A percentile compares a stretch with the other conserved stretches of the same genome.
phyloP scores from a whole-genome alignment of 257 asterid species.

The Phtheirospermum japonicum region DNA sequence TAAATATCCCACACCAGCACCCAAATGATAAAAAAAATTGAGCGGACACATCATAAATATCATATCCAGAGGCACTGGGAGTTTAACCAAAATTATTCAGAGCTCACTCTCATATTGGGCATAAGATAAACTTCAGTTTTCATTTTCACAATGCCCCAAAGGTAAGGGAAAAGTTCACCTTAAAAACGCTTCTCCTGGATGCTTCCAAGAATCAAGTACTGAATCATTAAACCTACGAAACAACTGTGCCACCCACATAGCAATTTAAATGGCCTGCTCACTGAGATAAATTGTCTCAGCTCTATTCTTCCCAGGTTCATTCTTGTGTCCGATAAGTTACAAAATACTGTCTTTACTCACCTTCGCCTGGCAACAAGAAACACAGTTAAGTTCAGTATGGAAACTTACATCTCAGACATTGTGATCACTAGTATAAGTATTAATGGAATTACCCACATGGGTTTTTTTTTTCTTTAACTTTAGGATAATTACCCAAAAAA shows the following conservation, averaged over 20 bases:
- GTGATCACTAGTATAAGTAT: not conserved
- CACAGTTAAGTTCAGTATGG: conserved; percentile 21
- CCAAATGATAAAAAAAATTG: conserved; percentile 28
- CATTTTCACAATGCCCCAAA: conserved; percentile 32
- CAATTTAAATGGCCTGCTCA: conserved; percentile 27
- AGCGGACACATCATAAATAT: conserved; percentile 21
- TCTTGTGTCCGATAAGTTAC: conserved; percentile 33
- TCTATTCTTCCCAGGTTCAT: not conserved
- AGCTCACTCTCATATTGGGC: conserved; percentile 34
- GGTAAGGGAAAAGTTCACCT: conserved; percentile 30
- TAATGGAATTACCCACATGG: not conserved
- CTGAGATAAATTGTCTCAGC: conserved; percentile 28
- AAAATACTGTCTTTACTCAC: conserved; percentile 33
- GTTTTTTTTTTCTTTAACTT: not conserved
- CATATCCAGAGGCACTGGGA: conserved; percentile 15
- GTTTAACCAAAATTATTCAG: conserved; percentile 31
- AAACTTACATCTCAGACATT: not conserved
- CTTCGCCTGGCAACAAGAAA: conserved; percentile 34
- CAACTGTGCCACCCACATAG: conserved; percentile 26
- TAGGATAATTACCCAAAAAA: not conserved
- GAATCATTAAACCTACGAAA: conserved; percentile 31
- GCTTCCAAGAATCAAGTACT: conserved; percentile 35
- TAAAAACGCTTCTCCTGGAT: conserved; percentile 25
- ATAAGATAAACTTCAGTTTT: conserved; percentile 23
- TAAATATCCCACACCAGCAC: conserved; percentile 24